Evolutionary conservation across 75 land plant species (phyloP).

Genomic region (Selaginella moellendorffii): DNA sequence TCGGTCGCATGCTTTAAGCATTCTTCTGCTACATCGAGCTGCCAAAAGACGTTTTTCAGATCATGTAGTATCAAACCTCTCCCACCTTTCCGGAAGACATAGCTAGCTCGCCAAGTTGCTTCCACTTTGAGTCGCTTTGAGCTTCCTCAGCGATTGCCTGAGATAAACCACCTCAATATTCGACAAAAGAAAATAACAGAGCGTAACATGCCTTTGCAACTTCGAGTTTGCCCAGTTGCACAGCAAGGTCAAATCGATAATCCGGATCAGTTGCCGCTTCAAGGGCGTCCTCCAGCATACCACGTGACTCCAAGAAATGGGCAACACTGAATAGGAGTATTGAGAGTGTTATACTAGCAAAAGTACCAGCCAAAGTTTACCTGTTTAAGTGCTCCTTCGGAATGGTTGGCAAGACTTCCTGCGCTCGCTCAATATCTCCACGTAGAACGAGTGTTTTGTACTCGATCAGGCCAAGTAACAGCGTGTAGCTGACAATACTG

Average conservation of each 20-base stretch:
- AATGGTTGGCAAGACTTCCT: slow-evolving; percentile 79
- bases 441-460: slow-evolving; percentile 96
- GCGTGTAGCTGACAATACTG: slow-evolving; percentile 89
- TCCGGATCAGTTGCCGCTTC: slow-evolving; percentile 91
- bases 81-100: slow-evolving; percentile 98
- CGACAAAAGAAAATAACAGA: background rate
- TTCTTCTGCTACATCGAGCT: slow-evolving; percentile 93
- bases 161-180: background rate
- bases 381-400: slow-evolving; percentile 92
- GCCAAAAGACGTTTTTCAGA: no score
- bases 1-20: slow-evolving; percentile 69
- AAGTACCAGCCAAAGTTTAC: slow-evolving; percentile 32
- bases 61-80: no score
- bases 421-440: slow-evolving; percentile 79
- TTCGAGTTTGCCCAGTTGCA: slow-evolving; percentile 89
- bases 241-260: slow-evolving; percentile 88
- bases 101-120: slow-evolving; percentile 90
- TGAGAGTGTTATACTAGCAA: background rate
- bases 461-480: slow-evolving; percentile 90
- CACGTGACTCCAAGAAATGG: slow-evolving; percentile 88
- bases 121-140: slow-evolving; percentile 97
- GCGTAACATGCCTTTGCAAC: slow-evolving; percentile 70
- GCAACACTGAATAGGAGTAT: slow-evolving; percentile 49
- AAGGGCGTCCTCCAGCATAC: slow-evolving; percentile 86
- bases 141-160: slow-evolving; percentile 81